Base-by-base conservation (phyloP, 805 yeast genomes). In the Starmerella bombicola region DNA sequence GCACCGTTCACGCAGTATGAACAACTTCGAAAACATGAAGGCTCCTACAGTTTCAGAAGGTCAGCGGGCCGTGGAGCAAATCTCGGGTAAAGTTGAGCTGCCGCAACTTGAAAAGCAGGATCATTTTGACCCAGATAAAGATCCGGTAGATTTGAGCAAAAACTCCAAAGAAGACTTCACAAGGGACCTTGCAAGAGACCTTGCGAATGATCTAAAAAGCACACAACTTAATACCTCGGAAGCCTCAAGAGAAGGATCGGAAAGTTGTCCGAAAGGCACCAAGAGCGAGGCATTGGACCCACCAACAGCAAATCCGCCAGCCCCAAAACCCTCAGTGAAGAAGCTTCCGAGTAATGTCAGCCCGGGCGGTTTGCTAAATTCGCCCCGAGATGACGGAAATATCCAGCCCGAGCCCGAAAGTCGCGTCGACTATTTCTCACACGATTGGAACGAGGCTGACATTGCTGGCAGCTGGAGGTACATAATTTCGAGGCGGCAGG, bases 391-490 rank as follows among this genome's bases (percentile, higher is more conserved):
- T 40, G 58, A 54, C 37, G 39, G 45, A 9, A 38, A 41, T 16
- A 34, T 86, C 28, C 72, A 71, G 38, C 73, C 74, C 50, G 91
- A 80, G 54, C 95, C 97, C 4, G 73, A 80, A 37, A 72, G 78
- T 40, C 96, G 86, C 56, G 98, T 91, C 7, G 99, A 91, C 64
- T 91, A 91, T 61, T 68, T 91, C 38, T 81, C 95, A 4, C 95
- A 91, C 58, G 71, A 91, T 58, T 91, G 99, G 99, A 83, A 84
- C 52, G 97, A 86, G 49, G 65, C 76, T 4, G 98, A 91, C 57
- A 82, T 91, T 23, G 82, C 93, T 10, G 82, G 82, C 48, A 83
- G 95, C 23, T 91, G 99, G 99, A 70, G 95, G 50, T 91, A 91
- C 58, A 80, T 91, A 42, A 85, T 84, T 32, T 63, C 75, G 47